Base-by-base conservation (phyloP, 2,329 filamentous ascomycete genomes). In the Penicillium aurantiogriseum region DNA sequence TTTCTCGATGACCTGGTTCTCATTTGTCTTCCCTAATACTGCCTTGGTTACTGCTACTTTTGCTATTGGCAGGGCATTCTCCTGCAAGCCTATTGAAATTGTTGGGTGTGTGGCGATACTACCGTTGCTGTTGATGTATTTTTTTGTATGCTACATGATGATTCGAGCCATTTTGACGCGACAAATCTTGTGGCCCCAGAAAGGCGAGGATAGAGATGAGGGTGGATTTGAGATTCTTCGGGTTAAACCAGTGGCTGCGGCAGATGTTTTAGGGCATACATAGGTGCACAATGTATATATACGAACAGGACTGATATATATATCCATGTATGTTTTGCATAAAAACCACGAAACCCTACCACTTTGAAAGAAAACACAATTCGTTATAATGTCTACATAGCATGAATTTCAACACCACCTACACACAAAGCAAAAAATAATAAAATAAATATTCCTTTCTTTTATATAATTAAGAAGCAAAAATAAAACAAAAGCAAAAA, bases 1-100 rank as follows among this genome's bases (percentile, higher is more conserved):
- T 4, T 94, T 92, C 67, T 87, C 89, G 19, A 92, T 94, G 89
- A 90, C 87, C 1, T 95, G 90, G 87, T 94, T 88, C 74, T 90
- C 86, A 4, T 93, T 92, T 72, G 82, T 92, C 5, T 92, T 92
- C 67, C 89, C 90, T 2, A 91, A 92, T 65, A 92, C 89, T 0
- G 89, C 88, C 0, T 75, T 91, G 58, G 83, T 83, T 38, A 89
- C 87, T 0, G 88, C 89, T 0, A 94, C 90, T 0, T 86, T 89
- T 62, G 84, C 87, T 2, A 82, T 94, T 49, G 88, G 84, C 0
- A 79, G 81, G 10, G 85, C 85, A 0, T 84, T 90, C 44, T 74
- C 82, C 1, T 85, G 80, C 63, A 71, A 74, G 6, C 81, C 85
- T 0, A 83, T 94, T 42, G 76, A 85, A 42, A 82, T 92, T 10